Evolutionary conservation across 805 yeast species (phyloP).

Genomic region (Spathaspora arborariae): DNA sequence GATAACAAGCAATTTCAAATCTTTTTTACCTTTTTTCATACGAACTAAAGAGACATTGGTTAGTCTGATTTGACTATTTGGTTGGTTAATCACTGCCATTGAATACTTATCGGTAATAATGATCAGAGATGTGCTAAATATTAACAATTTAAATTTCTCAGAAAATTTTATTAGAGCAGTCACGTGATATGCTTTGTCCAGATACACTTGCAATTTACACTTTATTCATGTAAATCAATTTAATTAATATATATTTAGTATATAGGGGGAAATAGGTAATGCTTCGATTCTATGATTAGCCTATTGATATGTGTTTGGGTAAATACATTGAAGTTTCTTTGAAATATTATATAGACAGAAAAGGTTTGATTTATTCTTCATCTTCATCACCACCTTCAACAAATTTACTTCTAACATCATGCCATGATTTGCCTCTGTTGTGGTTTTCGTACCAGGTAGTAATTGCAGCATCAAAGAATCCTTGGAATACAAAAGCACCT

Average conservation of each 20-base stretch:
- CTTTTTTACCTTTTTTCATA: conserved; percentile 85
- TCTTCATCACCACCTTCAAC: conserved; percentile 56
- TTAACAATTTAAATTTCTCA: neutral
- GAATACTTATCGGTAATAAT: neutral
- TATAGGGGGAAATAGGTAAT: too few relatives aligned
- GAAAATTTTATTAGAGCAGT: neutral
- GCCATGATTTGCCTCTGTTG: conserved; percentile 85
- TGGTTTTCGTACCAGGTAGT: conserved; percentile 71
- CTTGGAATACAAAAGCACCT: conserved; percentile 84
- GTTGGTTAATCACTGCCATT: conserved; percentile 69
- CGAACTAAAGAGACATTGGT: conserved; percentile 93
- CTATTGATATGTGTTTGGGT: neutral
- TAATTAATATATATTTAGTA: neutral
- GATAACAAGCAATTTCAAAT: conserved; percentile 95
- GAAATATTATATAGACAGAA: neutral
- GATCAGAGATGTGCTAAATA: neutral
- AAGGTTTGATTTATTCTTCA: conserved; percentile 35
- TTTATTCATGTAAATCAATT: neutral
- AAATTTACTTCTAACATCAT: conserved; percentile 62
- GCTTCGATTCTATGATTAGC: neutral
- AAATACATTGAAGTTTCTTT: neutral
- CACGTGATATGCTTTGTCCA: too few relatives aligned
- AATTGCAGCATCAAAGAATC: conserved; percentile 62
- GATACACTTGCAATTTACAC: neutral
- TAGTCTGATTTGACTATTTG: conserved; percentile 80